phyloP scores from a whole-genome alignment of 495 filamentous ascomycete genomes.

The Trichoderma reesei region DNA sequence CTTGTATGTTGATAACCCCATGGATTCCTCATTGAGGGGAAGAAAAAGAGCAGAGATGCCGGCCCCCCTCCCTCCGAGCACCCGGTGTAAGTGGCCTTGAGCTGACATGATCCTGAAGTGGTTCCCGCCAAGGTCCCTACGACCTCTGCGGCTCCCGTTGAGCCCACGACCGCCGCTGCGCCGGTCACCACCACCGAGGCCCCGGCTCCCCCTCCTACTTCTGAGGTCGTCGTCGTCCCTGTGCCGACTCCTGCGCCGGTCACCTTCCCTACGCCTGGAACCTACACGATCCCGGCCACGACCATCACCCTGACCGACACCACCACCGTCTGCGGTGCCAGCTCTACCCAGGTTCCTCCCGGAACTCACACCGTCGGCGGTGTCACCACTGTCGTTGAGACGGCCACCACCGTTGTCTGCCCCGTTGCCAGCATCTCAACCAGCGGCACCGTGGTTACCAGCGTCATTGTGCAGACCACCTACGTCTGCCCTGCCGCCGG shows the following conservation, averaged over 20 bases:
- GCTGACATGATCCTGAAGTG: neutral
- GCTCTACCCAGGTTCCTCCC: conserved; percentile 50
- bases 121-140: neutral
- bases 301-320: conserved; percentile 57
- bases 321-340: conserved; percentile 57
- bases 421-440: conserved; percentile 60
- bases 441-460: conserved; percentile 53
- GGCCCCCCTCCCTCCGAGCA: neutral
- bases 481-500: conserved; percentile 70
- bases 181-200: neutral
- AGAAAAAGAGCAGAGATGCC: too few relatives aligned
- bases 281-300: conserved; percentile 71
- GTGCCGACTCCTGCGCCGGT: conserved; percentile 54
- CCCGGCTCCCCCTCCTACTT: conserved; percentile 20
- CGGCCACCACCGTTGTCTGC: conserved; percentile 61
- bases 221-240: conserved; percentile 31
- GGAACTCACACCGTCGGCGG: conserved; percentile 66
- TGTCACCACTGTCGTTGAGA: conserved; percentile 65
- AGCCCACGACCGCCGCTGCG: too few relatives aligned
- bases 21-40: neutral
- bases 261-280: conserved; percentile 60
- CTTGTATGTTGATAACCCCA: conserved; percentile 36
- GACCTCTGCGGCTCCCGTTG: neutral
- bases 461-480: conserved; percentile 60
- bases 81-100: neutral